phyloP scores from a whole-genome alignment of 495 filamentous ascomycete genomes.

The Penicillium steckii region DNA sequence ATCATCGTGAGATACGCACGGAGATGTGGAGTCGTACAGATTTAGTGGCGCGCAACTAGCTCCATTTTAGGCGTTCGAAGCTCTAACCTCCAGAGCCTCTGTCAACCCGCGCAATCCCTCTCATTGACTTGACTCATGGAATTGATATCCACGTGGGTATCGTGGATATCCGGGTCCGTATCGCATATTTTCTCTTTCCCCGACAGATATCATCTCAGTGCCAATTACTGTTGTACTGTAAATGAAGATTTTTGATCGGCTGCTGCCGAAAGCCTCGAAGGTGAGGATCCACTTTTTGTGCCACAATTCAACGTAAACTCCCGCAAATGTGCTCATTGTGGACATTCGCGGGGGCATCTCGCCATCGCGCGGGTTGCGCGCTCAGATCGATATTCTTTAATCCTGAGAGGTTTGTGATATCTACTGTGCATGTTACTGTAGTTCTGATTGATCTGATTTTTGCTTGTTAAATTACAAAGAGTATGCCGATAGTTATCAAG shows the following conservation, averaged over 20 bases:
- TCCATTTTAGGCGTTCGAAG: not conserved
- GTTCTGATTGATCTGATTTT: too few relatives aligned
- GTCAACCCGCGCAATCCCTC: not conserved
- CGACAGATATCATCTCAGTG: not conserved
- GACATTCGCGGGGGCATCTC: not conserved
- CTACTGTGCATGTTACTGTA: too few relatives aligned
- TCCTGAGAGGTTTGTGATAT: not conserved
- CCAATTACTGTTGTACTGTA: not conserved
- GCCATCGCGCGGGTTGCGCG: conserved; percentile 2
- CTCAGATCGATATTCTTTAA: not conserved
- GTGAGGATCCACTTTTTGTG: conserved; percentile 3
- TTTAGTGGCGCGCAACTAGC: not conserved
- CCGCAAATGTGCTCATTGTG: conserved; percentile 16
- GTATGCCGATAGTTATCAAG: too few relatives aligned
- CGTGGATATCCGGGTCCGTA: not conserved
- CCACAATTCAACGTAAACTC: conserved; percentile 2
- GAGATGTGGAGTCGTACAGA: not conserved
- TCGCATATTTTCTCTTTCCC: not conserved
- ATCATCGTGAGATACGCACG: not conserved
- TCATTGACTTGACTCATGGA: not conserved
- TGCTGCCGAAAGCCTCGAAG: not conserved
- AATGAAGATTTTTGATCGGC: not conserved
- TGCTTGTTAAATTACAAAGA: too few relatives aligned
- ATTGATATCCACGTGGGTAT: not conserved
- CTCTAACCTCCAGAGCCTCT: not conserved